phyloP scores from a whole-genome alignment of 1,284 basidiomycete genomes.

The Apiotrichum domesticum region DNA sequence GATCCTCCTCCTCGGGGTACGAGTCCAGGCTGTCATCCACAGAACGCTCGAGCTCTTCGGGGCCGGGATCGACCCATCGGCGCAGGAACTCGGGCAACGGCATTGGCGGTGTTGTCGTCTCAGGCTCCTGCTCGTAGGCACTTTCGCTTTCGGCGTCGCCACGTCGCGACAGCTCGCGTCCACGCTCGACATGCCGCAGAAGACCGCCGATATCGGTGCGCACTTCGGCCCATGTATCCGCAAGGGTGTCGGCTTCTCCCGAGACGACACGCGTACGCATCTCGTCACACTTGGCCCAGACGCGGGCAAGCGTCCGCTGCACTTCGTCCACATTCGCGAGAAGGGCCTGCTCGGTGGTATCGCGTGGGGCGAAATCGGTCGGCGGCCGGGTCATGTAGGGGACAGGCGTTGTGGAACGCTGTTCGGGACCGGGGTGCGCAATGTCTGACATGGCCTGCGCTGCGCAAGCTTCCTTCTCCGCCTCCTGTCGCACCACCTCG shows the following conservation, averaged over 20 bases:
- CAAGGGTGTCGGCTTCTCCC: not conserved
- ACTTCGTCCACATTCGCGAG: conserved; percentile 14
- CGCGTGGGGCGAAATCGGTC: conserved; percentile 14
- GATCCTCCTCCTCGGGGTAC: not conserved
- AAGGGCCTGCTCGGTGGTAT: conserved; percentile 8
- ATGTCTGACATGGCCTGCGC: not conserved
- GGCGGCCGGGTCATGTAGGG: not conserved
- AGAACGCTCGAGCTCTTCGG: conserved; percentile 10
- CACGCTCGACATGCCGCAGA: conserved; percentile 16
- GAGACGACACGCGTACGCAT: conserved; percentile 5
- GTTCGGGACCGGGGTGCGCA: not conserved
- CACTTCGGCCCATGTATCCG: conserved; percentile 10
- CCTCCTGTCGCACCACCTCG: conserved; percentile 15
- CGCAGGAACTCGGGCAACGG: conserved; percentile 24
- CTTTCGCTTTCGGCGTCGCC: not conserved
- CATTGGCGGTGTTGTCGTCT: not conserved
- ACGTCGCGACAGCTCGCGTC: conserved; percentile 6
- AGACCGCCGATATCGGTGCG: conserved; percentile 17
- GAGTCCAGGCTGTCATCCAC: conserved; percentile 1
- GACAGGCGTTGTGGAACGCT: not conserved
- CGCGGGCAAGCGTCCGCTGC: conserved; percentile 13
- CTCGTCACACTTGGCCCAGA: conserved; percentile 14
- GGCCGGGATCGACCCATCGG: conserved; percentile 17
- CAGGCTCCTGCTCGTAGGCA: not conserved
- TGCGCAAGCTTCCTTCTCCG: conserved; percentile 8